phyloP scores from a whole-genome alignment of 2,329 filamentous ascomycete species.

The Fusarium sp. region DNA sequence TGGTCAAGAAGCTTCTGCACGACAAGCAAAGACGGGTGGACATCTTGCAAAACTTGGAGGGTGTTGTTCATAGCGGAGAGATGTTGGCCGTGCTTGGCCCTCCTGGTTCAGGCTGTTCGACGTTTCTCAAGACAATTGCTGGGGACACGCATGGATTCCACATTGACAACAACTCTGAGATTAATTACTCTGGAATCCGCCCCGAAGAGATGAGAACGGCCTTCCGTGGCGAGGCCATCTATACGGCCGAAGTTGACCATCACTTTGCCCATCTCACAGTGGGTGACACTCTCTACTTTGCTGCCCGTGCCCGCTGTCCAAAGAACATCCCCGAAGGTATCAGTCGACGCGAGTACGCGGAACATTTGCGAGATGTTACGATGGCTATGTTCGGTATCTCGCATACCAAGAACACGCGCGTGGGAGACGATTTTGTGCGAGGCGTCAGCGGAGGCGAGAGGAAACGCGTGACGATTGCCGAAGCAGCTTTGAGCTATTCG shows the following conservation, averaged over 20 bases:
- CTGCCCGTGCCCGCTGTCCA: constrained; percentile 76
- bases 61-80: constrained; percentile 76
- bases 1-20: constrained; percentile 47
- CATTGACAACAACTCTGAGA: constrained; percentile 75
- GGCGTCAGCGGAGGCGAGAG: constrained; percentile 68
- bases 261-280: constrained; percentile 83
- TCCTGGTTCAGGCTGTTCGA: constrained; percentile 80
- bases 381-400: constrained; percentile 81
- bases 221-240: constrained; percentile 86
- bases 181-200: constrained; percentile 81
- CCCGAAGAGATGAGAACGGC: constrained; percentile 79
- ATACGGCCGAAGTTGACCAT: constrained; percentile 84
- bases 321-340: constrained; percentile 72
- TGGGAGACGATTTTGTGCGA: constrained; percentile 80
- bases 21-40: constrained; percentile 70
- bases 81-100: constrained; percentile 81
- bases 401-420: constrained; percentile 77
- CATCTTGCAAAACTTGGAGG: constrained; percentile 75
- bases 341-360: constrained; percentile 64
- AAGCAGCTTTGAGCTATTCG: constrained; percentile 54
- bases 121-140: constrained; percentile 83
- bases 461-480: constrained; percentile 58
- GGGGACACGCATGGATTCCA: constrained; percentile 84
- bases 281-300: constrained; percentile 82
- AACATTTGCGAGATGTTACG: constrained; percentile 75